Percentiles rank a stretch among this genome's conserved stretches.
These are phyloP conservation scores for Podaxis sp. DNA, from an alignment of 768 basidiomycete genomes.

Conservation along the genomic window DNA sequence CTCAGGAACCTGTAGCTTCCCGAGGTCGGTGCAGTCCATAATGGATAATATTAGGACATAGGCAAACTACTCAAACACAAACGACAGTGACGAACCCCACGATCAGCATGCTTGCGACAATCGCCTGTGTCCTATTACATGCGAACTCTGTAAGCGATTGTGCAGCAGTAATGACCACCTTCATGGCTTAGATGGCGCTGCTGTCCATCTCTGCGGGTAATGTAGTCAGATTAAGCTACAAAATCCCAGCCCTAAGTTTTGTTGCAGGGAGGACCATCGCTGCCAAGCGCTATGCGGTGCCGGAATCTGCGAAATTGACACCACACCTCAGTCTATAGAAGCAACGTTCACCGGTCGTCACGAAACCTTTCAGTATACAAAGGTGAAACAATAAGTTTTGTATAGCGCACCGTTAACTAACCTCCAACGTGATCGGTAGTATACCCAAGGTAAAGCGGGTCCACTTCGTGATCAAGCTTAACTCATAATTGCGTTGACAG, in stretches of 20 bases:
- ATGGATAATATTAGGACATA: background rate
- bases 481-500: slow-evolving; percentile 27
- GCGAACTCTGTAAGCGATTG: slow-evolving; percentile 55
- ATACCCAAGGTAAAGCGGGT: slow-evolving; percentile 45
- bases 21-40: slow-evolving; percentile 33
- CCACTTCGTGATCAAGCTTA: background rate
- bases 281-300: slow-evolving; percentile 44
- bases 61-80: background rate
- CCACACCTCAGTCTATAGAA: slow-evolving; percentile 57
- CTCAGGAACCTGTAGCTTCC: slow-evolving; percentile 37
- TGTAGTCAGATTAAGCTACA: background rate
- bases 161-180: slow-evolving; percentile 51
- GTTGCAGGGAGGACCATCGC: slow-evolving; percentile 47
- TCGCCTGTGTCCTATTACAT: slow-evolving; percentile 51
- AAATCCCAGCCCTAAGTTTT: background rate
- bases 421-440: slow-evolving; percentile 32
- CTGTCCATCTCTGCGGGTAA: slow-evolving; percentile 60
- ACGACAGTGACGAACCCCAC: slow-evolving; percentile 45
- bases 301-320: slow-evolving; percentile 62
- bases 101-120: slow-evolving; percentile 48
- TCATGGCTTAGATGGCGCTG: slow-evolving; percentile 41
- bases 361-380: slow-evolving; percentile 65
- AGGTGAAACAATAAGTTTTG: slow-evolving; percentile 33
- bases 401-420: background rate
- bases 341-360: slow-evolving; percentile 61